phyloP scores from a whole-genome alignment of 805 yeast species.

The Candida hungchunana region DNA sequence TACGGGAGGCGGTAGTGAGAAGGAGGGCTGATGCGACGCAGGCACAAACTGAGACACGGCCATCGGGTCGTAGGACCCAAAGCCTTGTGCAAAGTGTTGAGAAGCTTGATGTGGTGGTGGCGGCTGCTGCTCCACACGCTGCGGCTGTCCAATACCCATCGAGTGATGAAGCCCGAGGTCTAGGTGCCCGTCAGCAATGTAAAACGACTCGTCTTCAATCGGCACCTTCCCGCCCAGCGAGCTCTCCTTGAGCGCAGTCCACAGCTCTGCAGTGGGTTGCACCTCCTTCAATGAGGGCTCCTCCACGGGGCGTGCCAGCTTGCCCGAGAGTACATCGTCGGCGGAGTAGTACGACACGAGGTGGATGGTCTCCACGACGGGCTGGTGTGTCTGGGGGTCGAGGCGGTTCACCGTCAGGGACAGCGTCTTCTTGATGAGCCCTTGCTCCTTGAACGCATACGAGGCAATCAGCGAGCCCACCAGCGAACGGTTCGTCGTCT shows the following conservation, averaged over 20 bases:
- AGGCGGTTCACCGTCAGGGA: constrained; percentile 32
- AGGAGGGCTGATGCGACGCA: not conserved
- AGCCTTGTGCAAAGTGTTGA: no score
- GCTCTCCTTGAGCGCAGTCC: constrained; percentile 54
- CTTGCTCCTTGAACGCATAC: constrained; percentile 63
- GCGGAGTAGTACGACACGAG: constrained; percentile 76
- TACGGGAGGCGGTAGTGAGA: constrained; percentile 6
- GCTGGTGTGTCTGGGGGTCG: constrained; percentile 10
- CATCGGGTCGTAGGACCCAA: no score
- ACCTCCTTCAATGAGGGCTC: constrained; percentile 46
- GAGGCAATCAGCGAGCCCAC: constrained; percentile 57
- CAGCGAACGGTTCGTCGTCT: constrained; percentile 33
- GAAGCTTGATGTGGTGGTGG: constrained; percentile 1
- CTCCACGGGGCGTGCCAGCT: constrained; percentile 54
- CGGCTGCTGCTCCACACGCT: constrained; percentile 13
- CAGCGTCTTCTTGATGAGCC: constrained; percentile 79
- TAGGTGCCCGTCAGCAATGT: constrained; percentile 43
- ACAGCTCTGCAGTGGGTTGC: constrained; percentile 42
- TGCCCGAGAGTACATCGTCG: constrained; percentile 61
- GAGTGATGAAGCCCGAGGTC: not conserved
- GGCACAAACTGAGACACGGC: not conserved
- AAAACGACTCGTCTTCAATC: constrained; percentile 47
- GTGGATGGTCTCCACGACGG: constrained; percentile 46
- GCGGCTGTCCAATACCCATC: not conserved
- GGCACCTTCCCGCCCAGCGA: constrained; percentile 52